Conservation (phyloP, 2,329 filamentous ascomycete genomes). For the Xylariaceae sp. region DNA sequence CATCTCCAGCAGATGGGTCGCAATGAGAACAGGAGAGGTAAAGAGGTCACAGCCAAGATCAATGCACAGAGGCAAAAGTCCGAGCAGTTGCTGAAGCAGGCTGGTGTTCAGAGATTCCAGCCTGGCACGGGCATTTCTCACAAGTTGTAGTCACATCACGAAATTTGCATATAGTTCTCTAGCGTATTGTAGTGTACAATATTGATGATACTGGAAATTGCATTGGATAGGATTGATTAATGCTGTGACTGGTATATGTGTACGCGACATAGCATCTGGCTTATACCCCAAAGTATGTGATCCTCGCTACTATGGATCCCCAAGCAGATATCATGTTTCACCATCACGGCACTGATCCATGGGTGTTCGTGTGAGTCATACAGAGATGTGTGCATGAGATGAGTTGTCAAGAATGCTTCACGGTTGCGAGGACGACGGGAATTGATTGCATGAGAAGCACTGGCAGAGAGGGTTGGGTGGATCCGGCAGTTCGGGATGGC, state of each 20-base stretch:
- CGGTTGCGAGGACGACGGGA: constrained; percentile 21
- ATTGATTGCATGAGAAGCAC: constrained; percentile 15
- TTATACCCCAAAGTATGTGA: background rate
- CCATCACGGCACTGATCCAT: background rate
- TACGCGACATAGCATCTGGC: background rate
- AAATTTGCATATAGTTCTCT: background rate
- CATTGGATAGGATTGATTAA: too few relatives aligned
- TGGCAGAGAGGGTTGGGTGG: background rate
- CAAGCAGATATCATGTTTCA: too few relatives aligned
- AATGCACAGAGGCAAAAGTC: constrained; percentile 63
- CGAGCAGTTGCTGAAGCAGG: constrained; percentile 62
- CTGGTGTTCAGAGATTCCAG: constrained; percentile 46
- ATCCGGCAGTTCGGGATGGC: background rate
- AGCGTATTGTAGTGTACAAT: constrained; percentile 5
- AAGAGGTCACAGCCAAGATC: constrained; percentile 60
- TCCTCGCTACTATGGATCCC: background rate
- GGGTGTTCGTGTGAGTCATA: constrained; percentile 32
- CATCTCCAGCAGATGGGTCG: constrained; percentile 78
- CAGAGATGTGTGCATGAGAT: constrained; percentile 25
- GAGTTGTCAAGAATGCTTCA: constrained; percentile 20
- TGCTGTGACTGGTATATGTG: background rate
- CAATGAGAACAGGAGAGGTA: constrained; percentile 73
- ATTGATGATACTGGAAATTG: background rate
- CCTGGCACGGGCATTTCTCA: constrained; percentile 52
- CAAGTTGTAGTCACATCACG: constrained; percentile 40